Evolutionary conservation across 345 rosid genomes (phyloP).

Genomic region (Populus davidiana): DNA sequence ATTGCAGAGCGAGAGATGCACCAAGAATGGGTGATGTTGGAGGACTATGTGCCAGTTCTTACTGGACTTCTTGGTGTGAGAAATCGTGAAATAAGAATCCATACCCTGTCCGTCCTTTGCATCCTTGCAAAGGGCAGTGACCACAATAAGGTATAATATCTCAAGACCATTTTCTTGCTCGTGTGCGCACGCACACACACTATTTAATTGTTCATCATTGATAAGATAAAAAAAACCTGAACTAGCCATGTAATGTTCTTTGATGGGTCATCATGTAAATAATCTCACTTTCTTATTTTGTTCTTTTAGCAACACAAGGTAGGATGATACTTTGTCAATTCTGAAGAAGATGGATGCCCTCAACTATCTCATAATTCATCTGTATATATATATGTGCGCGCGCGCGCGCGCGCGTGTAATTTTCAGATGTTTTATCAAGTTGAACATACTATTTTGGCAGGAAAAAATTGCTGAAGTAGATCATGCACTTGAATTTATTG

Average conservation of each 20-base stretch:
- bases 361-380: no score
- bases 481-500: constrained; percentile 18
- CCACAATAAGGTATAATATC: constrained; percentile 26
- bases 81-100: constrained; percentile 26
- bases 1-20: constrained; percentile 16
- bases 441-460: constrained; percentile 2
- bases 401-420: no score
- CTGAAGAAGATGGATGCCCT: neutral
- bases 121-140: constrained; percentile 22
- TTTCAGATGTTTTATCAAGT: neutral
- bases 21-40: constrained; percentile 20
- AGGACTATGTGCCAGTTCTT: constrained; percentile 20
- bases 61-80: constrained; percentile 19
- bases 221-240: neutral
- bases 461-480: constrained; percentile 23
- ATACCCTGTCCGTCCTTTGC: constrained; percentile 21
- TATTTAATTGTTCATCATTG: neutral
- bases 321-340: neutral
- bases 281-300: neutral
- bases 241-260: neutral
- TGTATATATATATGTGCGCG: no score
- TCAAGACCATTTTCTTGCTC: constrained; percentile 1
- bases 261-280: neutral
- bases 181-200: neutral
- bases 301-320: neutral